These are phyloP conservation scores for Paracamarosporium sp. DNA, from an alignment of 2,329 filamentous ascomycete species.

Conservation along the genomic window DNA sequence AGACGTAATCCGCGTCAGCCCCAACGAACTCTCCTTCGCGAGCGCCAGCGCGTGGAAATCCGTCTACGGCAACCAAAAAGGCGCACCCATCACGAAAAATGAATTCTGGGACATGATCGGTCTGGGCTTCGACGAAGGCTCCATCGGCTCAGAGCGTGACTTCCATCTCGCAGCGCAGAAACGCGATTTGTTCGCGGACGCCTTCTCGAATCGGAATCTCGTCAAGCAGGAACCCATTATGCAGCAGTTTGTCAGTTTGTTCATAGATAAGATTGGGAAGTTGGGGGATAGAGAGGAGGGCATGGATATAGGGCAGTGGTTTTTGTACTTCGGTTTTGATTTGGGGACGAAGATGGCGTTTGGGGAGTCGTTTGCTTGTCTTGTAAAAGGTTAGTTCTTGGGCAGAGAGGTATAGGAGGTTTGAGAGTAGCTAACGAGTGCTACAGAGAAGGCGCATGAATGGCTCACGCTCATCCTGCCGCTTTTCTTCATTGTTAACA, in stretches of 20 bases:
- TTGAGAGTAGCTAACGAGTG: background rate
- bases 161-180: background rate
- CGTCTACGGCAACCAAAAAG: background rate
- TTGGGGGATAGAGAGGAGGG: background rate
- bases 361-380: constrained; percentile 26
- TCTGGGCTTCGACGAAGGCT: constrained; percentile 1
- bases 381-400: constrained; percentile 7
- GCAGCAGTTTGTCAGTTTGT: background rate
- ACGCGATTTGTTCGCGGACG: constrained; percentile 1
- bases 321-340: constrained; percentile 16
- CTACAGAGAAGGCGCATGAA: background rate
- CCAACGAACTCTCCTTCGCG: background rate
- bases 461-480: background rate
- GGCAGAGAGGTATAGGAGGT: too few species aligned
- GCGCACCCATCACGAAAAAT: background rate
- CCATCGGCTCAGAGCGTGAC: background rate
- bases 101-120: constrained; percentile 2
- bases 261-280: background rate
- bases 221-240: background rate
- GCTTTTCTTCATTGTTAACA: background rate
- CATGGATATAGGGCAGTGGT: constrained; percentile 5
- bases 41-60: background rate
- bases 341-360: constrained; percentile 31
- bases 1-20: constrained; percentile 1
- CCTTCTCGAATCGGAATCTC: background rate